Evolutionary conservation across 2,329 filamentous ascomycete genomes (phyloP), one percentile per base, ranked within the genome.

Genomic region (Arthrobotrys iridis): DNA sequence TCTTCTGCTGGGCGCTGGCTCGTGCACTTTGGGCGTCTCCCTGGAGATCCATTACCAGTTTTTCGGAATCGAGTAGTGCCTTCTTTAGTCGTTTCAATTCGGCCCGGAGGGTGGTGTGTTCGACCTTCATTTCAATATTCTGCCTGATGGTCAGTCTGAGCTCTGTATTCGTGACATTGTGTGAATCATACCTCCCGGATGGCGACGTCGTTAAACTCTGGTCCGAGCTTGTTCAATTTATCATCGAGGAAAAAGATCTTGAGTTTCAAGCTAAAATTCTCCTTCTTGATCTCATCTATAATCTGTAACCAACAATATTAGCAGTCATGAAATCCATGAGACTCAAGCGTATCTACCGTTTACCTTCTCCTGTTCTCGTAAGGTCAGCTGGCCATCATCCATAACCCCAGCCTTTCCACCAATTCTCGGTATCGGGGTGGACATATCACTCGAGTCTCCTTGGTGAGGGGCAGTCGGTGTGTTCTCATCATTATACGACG

Each of bases 241-340:
- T 98, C 93, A 82, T 99, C 93, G 66, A 99, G 86, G 81, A 96
- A 99, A 82, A 98, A 93, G 62, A 98, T 97, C 82, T 97, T 97
- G 79, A 98, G 87, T 83, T 98, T 98, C 63, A 99, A 86, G 22
- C 93, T 93, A 81, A 98, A 99, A 81, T 99, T 99, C 81, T 98
- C 95, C 84, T 99, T 99, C 81, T 97, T 93, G 79, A 99, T 94
- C 80, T 92, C 92, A 83, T 97, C 92, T 79, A 99, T 94, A 78
- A 88, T 88, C 85, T 88, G 76, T 46, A 48, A 1, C 10, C 1
- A 40, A 8, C n/a, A n/a, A 26, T 18, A 5, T 37, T 37, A 52
- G 75, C 15, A 78, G 62, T 0, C 15, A 1, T 30, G 46, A 4
- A 60, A 50, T 70, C 80, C 77, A 8, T 18, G 45, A 62, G 45